phyloP scores from a whole-genome alignment of 2,329 filamentous ascomycete genomes.

The Plenodomus biglobosus region DNA sequence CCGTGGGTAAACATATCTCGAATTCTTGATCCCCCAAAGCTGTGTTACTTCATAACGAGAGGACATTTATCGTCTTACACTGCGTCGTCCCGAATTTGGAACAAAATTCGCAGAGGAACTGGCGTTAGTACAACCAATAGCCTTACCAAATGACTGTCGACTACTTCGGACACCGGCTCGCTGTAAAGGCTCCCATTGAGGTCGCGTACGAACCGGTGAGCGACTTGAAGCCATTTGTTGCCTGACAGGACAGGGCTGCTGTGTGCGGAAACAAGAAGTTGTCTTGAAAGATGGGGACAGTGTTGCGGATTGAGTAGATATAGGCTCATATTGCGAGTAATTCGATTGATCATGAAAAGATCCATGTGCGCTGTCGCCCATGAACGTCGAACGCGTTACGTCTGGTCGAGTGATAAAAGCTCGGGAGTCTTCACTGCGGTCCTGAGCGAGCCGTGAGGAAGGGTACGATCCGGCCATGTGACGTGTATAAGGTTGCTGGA shows the following conservation, averaged over 20 bases:
- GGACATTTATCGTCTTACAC: conserved; percentile 16
- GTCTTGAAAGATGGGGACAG: conserved; percentile 8
- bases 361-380: conserved; percentile 9
- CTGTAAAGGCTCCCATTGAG: conserved; percentile 20
- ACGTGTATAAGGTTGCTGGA: conserved; percentile 5
- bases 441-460: conserved; percentile 6
- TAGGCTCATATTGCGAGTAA: conserved; percentile 4
- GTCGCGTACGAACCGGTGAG: conserved; percentile 12
- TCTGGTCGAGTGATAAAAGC: conserved; percentile 17
- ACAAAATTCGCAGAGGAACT: conserved; percentile 8
- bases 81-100: conserved; percentile 20
- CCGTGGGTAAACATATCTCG: background rate
- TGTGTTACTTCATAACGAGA: too few species aligned
- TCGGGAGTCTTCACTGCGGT: conserved; percentile 13
- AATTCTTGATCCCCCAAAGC: background rate
- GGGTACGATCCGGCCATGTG: conserved; percentile 1
- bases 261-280: conserved; percentile 7
- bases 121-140: background rate
- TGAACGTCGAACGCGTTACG: conserved; percentile 3
- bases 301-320: conserved; percentile 4
- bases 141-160: conserved; percentile 7
- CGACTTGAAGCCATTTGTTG: conserved; percentile 5
- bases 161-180: conserved; percentile 31
- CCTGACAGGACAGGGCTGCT: background rate
- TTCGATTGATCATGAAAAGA: conserved; percentile 4